Evolutionary conservation across 192 early-diverging fungal species (phyloP), one percentile per base, ranked within the genome.

Genomic region (Spizellomyces sp.): DNA sequence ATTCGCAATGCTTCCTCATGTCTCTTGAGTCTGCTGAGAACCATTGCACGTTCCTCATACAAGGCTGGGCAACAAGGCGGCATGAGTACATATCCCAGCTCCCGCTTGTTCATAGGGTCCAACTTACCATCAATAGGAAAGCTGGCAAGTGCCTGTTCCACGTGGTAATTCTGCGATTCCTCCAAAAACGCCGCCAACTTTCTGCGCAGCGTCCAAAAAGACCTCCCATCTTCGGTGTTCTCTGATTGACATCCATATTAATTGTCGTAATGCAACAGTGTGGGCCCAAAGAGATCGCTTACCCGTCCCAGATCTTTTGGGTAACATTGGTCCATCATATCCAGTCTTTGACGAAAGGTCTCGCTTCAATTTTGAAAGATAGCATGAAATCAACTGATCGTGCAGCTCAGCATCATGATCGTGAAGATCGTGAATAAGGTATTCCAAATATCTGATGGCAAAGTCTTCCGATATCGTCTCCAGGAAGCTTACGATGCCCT

Each of bases 1-100:
- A 96, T 87, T 54, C 83, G 76, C 27, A 98, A 78, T 5, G 94
- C 92, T 66, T 98, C 93, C 61, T 90, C 90, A 64, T 96, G 94
- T 56, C 91, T 89, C 9, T 90, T 91, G 62, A 98, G 88, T 52
- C 91, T 80, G 70, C 91, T 88, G 6, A 98, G 81, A 9, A 96
- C 78, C 43, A 92, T 80, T 0, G 91, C 91, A 8, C 92, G 82
- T 75, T 95, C 95, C 71, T 94, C 91, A 71, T 86, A 92, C 48
- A 94, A 82, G 45, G 80, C 91, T 92, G 58, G 46, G 46, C 4
- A 44, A 46, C 6, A 65, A 36, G 27, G 3, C 27, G 27, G 27
- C 27, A 36, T 36, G 3, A 36, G 27, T 0, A 36, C 3, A 36
- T 36, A 36, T 36, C 3, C 27, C 27, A 36, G 27, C 27, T 36